A percentile compares a stretch with the other conserved stretches of the same genome.
These are phyloP conservation scores for Lecanosticta acicola DNA, from an alignment of 2,329 filamentous ascomycete species.

Conservation along the genomic window DNA sequence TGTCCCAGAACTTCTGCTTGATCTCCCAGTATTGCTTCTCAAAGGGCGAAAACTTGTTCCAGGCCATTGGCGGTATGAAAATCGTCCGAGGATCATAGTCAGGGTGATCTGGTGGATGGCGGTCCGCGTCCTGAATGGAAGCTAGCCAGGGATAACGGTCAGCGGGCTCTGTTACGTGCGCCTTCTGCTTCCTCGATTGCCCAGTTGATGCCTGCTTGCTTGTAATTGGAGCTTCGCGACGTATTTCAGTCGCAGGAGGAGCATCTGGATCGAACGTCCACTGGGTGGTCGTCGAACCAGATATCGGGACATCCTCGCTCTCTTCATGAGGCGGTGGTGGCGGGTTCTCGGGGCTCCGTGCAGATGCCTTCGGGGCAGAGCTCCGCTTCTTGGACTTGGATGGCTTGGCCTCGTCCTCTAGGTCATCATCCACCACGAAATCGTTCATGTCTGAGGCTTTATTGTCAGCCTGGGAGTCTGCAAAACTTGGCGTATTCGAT, in stretches of 20 bases:
- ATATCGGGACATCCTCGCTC: constrained; percentile 46
- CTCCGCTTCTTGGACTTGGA: constrained; percentile 56
- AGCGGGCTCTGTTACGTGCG: constrained; percentile 75
- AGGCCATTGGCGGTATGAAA: constrained; percentile 78
- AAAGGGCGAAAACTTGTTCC: constrained; percentile 80
- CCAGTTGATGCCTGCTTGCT: constrained; percentile 27
- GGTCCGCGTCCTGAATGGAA: constrained; percentile 76
- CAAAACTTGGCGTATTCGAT: background rate
- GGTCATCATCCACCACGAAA: constrained; percentile 83
- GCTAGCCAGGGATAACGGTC: constrained; percentile 87
- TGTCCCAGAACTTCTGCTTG: constrained; percentile 96
- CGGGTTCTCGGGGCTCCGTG: constrained; percentile 32
- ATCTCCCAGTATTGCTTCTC: constrained; percentile 99
- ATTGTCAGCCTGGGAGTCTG: constrained; percentile 13
- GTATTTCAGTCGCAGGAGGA: constrained; percentile 46
- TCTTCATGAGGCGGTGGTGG: constrained; percentile 45
- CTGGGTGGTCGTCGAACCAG: constrained; percentile 67
- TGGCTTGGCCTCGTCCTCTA: constrained; percentile 59
- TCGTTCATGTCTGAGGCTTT: constrained; percentile 64
- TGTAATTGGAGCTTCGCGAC: constrained; percentile 31
- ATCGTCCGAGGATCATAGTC: constrained; percentile 89
- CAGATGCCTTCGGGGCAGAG: constrained; percentile 33
- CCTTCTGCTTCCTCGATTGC: constrained; percentile 52
- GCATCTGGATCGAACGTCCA: constrained; percentile 70
- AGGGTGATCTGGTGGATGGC: constrained; percentile 68